phyloP scores from a whole-genome alignment of 1,284 basidiomycete species.

The Volvariella volvacea region DNA sequence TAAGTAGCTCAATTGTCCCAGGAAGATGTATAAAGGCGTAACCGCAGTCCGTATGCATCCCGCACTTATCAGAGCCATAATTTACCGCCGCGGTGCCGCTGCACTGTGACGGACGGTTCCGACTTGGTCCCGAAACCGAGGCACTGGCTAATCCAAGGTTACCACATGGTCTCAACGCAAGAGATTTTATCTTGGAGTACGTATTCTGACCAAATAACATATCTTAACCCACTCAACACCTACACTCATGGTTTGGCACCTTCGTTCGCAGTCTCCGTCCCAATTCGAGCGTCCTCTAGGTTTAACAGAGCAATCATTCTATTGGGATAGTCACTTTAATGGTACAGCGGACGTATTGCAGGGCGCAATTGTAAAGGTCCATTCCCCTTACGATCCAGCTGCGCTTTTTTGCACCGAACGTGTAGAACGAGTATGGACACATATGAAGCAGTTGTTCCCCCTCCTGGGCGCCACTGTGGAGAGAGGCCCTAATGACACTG shows the following conservation, averaged over 20 bases:
- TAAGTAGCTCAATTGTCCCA: too few species aligned
- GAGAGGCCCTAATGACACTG: slow-evolving; percentile 17
- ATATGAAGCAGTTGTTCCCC: slow-evolving; percentile 39
- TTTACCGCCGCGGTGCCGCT: too few species aligned
- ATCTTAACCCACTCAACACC: too few species aligned
- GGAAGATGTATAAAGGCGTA: too few species aligned
- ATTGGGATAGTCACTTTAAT: slow-evolving; percentile 32
- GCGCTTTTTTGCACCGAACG: slow-evolving; percentile 20
- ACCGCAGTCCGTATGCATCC: too few species aligned
- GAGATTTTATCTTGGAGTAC: too few species aligned
- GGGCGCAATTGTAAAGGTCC: slow-evolving; percentile 25
- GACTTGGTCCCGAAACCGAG: too few species aligned
- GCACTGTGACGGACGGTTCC: too few species aligned
- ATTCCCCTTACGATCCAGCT: slow-evolving; percentile 4
- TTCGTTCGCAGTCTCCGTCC: slow-evolving; percentile 13
- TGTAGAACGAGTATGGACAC: slow-evolving; percentile 32
- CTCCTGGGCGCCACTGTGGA: slow-evolving; percentile 36
- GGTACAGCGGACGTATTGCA: slow-evolving; percentile 39
- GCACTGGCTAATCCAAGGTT: too few species aligned
- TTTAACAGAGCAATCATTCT: slow-evolving; percentile 29
- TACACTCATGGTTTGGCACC: not conserved
- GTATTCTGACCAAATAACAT: too few species aligned
- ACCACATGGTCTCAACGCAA: too few species aligned
- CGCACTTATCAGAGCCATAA: too few species aligned
- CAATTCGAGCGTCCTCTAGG: slow-evolving; percentile 24